These are phyloP conservation scores for Barnettozyma sp. DNA, from an alignment of 805 yeast species.

Conservation along the genomic window DNA sequence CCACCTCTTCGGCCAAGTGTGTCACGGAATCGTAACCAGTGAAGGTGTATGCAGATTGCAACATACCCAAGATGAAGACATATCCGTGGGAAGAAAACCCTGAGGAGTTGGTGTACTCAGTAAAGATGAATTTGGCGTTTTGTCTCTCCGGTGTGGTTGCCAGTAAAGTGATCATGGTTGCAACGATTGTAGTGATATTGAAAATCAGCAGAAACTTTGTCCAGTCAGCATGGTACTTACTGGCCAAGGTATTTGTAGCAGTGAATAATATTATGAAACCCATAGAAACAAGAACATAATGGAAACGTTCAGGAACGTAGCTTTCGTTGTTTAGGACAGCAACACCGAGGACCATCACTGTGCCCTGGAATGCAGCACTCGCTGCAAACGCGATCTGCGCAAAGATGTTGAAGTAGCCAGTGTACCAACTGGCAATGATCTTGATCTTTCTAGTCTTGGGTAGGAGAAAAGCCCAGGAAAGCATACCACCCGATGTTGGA, in stretches of 20 bases:
- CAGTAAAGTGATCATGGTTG: constrained; percentile 17
- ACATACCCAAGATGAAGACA: constrained; percentile 24
- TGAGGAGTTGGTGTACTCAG: constrained; percentile 20
- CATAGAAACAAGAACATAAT: constrained; percentile 19
- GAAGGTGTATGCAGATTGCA: constrained; percentile 25
- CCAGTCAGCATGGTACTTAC: constrained; percentile 21
- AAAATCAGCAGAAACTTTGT: constrained; percentile 16
- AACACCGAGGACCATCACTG: constrained; percentile 19
- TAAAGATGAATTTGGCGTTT: constrained; percentile 23
- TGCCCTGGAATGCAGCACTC: constrained; percentile 24
- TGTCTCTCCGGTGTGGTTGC: constrained; percentile 22
- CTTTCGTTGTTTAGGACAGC: constrained; percentile 16
- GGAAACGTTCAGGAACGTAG: constrained; percentile 17
- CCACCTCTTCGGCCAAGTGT: constrained; percentile 31
- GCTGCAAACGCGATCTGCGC: constrained; percentile 25
- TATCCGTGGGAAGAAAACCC: constrained; percentile 23
- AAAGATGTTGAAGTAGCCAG: constrained; percentile 27
- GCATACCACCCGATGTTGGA: constrained; percentile 30
- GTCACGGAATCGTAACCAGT: constrained; percentile 31
- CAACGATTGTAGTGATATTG: constrained; percentile 18
- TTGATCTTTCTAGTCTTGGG: constrained; percentile 23
- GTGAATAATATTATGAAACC: constrained; percentile 23
- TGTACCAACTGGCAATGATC: constrained; percentile 26
- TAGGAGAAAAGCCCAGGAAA: constrained; percentile 30
- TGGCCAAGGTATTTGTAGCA: constrained; percentile 18